Conservation (phyloP, 768 basidiomycete genomes). For the Russula sp. region DNA sequence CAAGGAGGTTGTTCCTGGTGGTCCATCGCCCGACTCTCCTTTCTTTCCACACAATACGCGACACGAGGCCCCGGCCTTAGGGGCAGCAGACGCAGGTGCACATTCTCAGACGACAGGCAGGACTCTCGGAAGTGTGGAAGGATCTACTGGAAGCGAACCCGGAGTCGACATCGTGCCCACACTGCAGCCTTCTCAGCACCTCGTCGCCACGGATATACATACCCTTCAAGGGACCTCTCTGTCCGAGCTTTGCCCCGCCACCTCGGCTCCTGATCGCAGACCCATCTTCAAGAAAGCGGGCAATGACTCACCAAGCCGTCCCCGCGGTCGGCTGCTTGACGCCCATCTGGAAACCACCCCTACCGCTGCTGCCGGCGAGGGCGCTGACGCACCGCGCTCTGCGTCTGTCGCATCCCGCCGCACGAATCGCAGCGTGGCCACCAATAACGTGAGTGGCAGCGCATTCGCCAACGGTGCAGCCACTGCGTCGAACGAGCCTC, state of each 20-base stretch:
- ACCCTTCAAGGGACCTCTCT: background rate
- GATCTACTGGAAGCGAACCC: background rate
- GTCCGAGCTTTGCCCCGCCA: background rate
- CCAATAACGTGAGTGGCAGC: conserved; percentile 22
- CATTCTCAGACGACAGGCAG: background rate
- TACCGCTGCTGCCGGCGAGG: background rate
- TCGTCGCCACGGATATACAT: background rate
- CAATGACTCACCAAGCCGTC: background rate
- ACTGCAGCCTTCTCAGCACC: background rate
- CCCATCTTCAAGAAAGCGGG: background rate
- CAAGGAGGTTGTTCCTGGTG: background rate
- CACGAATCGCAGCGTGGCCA: background rate
- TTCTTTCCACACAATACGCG: background rate
- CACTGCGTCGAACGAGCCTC: conserved; percentile 42
- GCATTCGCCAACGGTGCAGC: conserved; percentile 52
- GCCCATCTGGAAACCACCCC: background rate
- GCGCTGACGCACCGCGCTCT: background rate
- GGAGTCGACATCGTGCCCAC: background rate
- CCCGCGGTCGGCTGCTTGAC: background rate
- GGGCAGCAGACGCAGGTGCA: background rate
- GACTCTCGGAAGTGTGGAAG: background rate
- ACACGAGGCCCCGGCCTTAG: background rate
- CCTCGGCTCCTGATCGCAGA: background rate
- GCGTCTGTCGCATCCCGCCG: conserved; percentile 3
- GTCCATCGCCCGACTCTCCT: conserved; percentile 9